A percentile compares a stretch with the other conserved stretches of the same genome.
These are phyloP conservation scores for Calonectria multiphialidica DNA, from an alignment of 2,329 filamentous ascomycete genomes.

Conservation along the genomic window DNA sequence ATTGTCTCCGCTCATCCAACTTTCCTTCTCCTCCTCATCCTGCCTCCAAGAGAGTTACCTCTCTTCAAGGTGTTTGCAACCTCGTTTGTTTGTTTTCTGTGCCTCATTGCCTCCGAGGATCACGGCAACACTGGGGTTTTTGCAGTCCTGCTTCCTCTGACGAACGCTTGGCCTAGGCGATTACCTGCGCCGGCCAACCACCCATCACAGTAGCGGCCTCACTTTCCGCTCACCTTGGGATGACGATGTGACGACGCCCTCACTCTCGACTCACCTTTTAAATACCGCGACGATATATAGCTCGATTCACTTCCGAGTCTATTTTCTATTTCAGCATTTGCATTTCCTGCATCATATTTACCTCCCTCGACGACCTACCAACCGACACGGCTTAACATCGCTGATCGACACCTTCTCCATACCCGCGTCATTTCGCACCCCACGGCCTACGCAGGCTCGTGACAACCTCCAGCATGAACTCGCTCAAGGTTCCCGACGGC, in stretches of 20 bases:
- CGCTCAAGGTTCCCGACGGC: constrained; percentile 67
- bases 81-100: constrained; percentile 35
- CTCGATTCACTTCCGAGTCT: constrained; percentile 11
- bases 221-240: constrained; percentile 41
- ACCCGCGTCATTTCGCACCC: constrained; percentile 43
- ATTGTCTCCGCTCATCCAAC: constrained; percentile 49
- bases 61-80: constrained; percentile 37
- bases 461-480: constrained; percentile 58
- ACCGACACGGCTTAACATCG: constrained; percentile 27
- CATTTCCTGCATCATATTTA: constrained; percentile 2
- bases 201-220: constrained; percentile 43
- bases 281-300: constrained; percentile 14
- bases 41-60: constrained; percentile 45
- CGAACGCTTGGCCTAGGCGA: constrained; percentile 24
- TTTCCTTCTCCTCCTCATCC: constrained; percentile 45
- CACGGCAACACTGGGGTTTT: constrained; percentile 24
- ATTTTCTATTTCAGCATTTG: constrained; percentile 1
- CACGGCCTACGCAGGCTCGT: constrained; percentile 44
- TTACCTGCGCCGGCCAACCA: constrained; percentile 24
- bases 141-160: constrained; percentile 34
- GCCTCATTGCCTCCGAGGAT: constrained; percentile 35
- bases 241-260: constrained; percentile 43
- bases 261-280: constrained; percentile 32
- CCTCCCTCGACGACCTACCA: constrained; percentile 20
- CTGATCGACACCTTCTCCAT: constrained; percentile 41